Percentiles rank a stretch among this genome's conserved stretches.
Conservation (phyloP, 257 asterid species). For the Capsicum rhomboideum region DNA sequence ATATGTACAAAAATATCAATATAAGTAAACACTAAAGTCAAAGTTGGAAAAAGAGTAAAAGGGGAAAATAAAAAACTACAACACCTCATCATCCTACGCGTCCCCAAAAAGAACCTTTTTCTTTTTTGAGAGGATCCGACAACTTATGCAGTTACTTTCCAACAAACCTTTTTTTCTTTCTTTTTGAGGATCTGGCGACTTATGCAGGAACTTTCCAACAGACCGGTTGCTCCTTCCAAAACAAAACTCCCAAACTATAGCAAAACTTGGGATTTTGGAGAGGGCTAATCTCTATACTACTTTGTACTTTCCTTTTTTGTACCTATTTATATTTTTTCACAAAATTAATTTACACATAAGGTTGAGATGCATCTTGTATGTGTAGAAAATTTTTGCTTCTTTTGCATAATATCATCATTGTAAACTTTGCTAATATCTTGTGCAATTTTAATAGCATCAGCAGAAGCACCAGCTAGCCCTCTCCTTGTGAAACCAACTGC, state of each 20-base stretch:
- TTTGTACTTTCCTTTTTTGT: neutral
- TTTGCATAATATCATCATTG: conserved; percentile 11
- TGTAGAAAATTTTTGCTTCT: neutral
- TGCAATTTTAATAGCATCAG: conserved; percentile 12
- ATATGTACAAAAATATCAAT: neutral
- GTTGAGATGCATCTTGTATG: conserved; percentile 15
- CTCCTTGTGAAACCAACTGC: conserved; percentile 15
- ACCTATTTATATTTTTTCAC: neutral
- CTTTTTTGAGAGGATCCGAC: neutral
- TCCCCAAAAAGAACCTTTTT: neutral
- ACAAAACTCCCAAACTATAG: neutral
- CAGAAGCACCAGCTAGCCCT: conserved; percentile 17
- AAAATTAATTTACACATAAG: neutral
- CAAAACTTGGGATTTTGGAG: neutral
- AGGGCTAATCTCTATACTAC: neutral
- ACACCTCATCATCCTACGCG: neutral
- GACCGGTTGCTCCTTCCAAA: neutral
- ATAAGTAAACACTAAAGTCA: neutral
- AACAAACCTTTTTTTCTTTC: neutral
- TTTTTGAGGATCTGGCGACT: neutral
- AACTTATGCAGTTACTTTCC: neutral
- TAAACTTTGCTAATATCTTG: conserved; percentile 6
- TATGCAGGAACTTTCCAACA: neutral
- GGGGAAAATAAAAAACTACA: neutral
- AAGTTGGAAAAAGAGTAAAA: neutral